Percentiles rank a stretch among this genome's conserved stretches.
Evolutionary conservation across 1,284 basidiomycete genomes (phyloP).

Genomic region (Apiotrichum siamense): DNA sequence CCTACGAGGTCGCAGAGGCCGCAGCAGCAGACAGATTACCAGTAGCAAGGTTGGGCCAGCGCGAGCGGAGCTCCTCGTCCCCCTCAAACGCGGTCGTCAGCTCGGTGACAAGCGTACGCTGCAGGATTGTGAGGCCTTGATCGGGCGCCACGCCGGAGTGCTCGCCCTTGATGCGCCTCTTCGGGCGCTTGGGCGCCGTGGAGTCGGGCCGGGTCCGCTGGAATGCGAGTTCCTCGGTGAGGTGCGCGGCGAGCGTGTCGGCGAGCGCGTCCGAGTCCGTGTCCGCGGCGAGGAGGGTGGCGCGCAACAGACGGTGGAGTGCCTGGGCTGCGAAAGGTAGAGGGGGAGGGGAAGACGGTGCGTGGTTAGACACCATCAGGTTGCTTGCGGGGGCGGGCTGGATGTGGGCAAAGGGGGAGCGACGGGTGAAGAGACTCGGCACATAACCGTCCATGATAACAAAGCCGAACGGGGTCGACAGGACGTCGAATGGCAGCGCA

Average conservation of each 20-base stretch:
- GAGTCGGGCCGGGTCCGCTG: conserved; percentile 9
- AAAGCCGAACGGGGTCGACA: conserved; percentile 4
- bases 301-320: conserved; percentile 9
- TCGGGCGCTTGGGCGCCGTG: not conserved
- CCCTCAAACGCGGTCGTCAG: conserved; percentile 14
- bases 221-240: conserved; percentile 26
- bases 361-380: not conserved
- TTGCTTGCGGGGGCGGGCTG: not conserved
- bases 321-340: conserved; percentile 9
- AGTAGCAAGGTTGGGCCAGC: conserved; percentile 9
- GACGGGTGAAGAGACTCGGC: conserved; percentile 8
- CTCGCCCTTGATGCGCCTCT: not conserved
- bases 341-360: conserved; percentile 2
- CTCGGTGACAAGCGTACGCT: conserved; percentile 15
- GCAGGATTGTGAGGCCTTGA: not conserved
- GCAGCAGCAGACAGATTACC: not conserved
- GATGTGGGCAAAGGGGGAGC: conserved; percentile 10
- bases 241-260: conserved; percentile 8
- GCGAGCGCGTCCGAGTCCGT: conserved; percentile 5
- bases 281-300: conserved; percentile 2
- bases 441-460: conserved; percentile 12
- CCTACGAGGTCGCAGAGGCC: not conserved
- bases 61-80: conserved; percentile 18
- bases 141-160: not conserved
- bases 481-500: conserved; percentile 4